Evolutionary conservation across 208 protist genomes (phyloP), one percentile per base, ranked within the genome.

Genomic region (Leishmania aethiopica): DNA sequence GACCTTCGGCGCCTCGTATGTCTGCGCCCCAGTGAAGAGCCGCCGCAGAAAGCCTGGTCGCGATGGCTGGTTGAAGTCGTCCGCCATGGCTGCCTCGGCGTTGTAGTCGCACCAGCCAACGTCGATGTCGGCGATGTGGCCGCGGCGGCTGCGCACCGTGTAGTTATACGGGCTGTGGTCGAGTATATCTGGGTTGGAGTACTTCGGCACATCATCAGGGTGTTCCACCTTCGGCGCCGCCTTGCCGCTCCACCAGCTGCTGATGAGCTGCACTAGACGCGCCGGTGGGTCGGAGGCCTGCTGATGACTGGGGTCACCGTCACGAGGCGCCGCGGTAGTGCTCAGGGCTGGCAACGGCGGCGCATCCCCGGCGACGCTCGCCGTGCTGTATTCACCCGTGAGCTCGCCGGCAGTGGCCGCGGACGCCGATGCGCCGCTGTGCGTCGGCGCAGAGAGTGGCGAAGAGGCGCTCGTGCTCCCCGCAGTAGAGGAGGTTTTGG

Each of bases 31-130:
- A 13, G 71, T 82, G 7, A 89, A 62, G 47, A 89, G 32, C 8
- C 87, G 87, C 2, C 81, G 78, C 45, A 88, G 53, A 25, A 90
- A 80, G 6, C 84, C 79, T 2, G 84, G 82, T 22, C 59, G 37
- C n/a, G 84, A 82, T 10, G 70, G 47, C 55, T 79, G 84, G 4
- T 80, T 79, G 53, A 91, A 85, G 84, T 90, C 88, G 57, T 90
- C 86, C 45, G 78, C 77, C 80, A 84, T 83, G 62, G 79, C 79
- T 66, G 77, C 80, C 80, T 82, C 79, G 13, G 86, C 83, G 75
- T 95, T 95, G 86, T 95, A 93, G 80, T 94, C 91, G 55, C 88
- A 72, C 91, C 91, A 94, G 84, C 91, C 91, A 35, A 94, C 87
- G 72, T 94, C 91, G 66, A 94, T 93, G 73, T 92, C 91, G 5